phyloP scores from a whole-genome alignment of 176 grass and related monocot species.

The Aegilops umbellulata region DNA sequence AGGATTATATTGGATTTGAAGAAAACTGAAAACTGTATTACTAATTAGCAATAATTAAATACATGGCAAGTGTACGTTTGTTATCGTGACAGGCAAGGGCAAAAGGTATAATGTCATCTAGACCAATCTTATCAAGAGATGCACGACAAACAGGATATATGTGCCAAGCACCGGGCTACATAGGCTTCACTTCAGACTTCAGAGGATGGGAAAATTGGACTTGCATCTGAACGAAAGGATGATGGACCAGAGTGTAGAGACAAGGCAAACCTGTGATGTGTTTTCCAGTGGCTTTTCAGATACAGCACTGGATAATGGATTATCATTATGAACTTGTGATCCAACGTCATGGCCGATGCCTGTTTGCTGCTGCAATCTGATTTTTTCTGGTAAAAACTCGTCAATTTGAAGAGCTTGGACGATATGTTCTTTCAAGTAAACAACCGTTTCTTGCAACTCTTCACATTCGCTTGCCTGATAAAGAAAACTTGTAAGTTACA shows the following conservation, averaged over 20 bases:
- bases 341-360: conserved; percentile 36
- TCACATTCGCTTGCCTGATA: conserved; percentile 75
- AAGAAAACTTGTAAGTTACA: conserved; percentile 15
- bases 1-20: no score
- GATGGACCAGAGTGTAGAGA: background rate
- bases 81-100: no score
- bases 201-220: background rate
- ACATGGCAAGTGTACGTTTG: no score
- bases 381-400: conserved; percentile 35
- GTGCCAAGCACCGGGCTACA: no score
- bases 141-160: no score
- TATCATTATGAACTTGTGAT: conserved; percentile 42
- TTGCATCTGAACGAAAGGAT: background rate
- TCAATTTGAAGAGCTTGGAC: conserved; percentile 62
- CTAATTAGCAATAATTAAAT: no score
- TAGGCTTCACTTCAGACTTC: no score
- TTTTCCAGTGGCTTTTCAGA: conserved; percentile 39
- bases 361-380: conserved; percentile 33
- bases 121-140: no score
- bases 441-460: conserved; percentile 64
- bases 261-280: conserved; percentile 46
- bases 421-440: conserved; percentile 66
- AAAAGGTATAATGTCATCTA: no score
- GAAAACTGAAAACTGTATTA: no score
- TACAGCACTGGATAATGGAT: conserved; percentile 26